Percentiles rank a stretch among this genome's conserved stretches.
Evolutionary conservation across 257 asterid species (phyloP).

Genomic region (Jaltomata sinuosa): DNA sequence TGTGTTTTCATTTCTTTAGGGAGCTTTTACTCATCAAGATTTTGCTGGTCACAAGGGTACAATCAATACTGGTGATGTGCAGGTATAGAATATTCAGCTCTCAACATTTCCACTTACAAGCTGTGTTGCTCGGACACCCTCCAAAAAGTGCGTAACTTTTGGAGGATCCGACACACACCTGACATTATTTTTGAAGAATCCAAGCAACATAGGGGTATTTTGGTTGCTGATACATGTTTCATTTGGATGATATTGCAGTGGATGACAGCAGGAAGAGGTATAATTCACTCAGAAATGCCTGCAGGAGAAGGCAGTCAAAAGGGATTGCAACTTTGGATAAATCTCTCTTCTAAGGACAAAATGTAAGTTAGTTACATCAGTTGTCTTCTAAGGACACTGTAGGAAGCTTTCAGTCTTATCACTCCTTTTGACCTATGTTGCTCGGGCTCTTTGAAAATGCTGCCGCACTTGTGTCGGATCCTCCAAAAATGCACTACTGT

Average conservation of each 20-base stretch:
- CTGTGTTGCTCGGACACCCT: not conserved
- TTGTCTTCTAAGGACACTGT: not conserved
- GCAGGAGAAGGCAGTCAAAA: constrained; percentile 62
- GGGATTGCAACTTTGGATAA: constrained; percentile 88
- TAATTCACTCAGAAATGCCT: constrained; percentile 97
- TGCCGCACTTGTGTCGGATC: not conserved
- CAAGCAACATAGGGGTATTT: not conserved
- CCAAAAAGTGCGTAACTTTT: not conserved
- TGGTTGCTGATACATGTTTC: not conserved
- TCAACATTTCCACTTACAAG: not conserved
- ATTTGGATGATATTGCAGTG: constrained; percentile 40
- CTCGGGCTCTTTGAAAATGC: no score
- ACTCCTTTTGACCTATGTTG: not conserved
- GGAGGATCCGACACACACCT: not conserved
- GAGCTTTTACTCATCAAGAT: constrained; percentile 85
- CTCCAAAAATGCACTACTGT: not conserved
- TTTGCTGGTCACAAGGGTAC: constrained; percentile 90
- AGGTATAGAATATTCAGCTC: constrained; percentile 32
- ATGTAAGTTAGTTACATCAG: constrained; percentile 34
- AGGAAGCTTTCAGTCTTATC: not conserved
- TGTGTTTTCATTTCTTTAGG: constrained; percentile 27
- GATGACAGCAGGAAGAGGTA: constrained; percentile 99
- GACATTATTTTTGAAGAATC: not conserved
- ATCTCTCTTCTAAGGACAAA: constrained; percentile 86
- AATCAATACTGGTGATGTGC: constrained; percentile 77